Percentiles rank a stretch among this genome's conserved stretches.
Conservation (phyloP, 2,329 filamentous ascomycete genomes). For the Leptosphaerulina australis region DNA sequence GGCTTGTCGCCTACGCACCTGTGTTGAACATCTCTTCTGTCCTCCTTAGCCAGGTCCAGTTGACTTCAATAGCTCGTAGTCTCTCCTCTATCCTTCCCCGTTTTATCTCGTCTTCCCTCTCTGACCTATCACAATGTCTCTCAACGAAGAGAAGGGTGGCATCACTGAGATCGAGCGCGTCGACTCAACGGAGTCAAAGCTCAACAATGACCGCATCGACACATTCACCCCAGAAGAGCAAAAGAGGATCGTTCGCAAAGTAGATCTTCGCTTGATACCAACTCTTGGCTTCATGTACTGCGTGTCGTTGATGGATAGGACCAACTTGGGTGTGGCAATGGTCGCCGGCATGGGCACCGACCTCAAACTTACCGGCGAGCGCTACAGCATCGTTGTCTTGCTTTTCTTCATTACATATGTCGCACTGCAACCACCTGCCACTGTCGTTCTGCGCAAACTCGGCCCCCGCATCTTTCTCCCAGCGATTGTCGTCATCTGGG, state of each 20-base stretch:
- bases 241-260: constrained; percentile 33
- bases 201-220: constrained; percentile 26
- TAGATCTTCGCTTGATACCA: constrained; percentile 50
- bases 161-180: constrained; percentile 25
- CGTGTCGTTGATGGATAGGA: constrained; percentile 48
- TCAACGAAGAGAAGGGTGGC: constrained; percentile 30
- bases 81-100: neutral
- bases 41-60: constrained; percentile 14
- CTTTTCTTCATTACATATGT: constrained; percentile 38
- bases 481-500: constrained; percentile 31
- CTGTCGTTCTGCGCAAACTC: constrained; percentile 31
- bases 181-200: constrained; percentile 19
- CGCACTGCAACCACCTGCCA: constrained; percentile 32
- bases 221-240: constrained; percentile 31
- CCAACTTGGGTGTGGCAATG: constrained; percentile 48
- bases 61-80: constrained; percentile 3
- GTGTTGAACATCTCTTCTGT: constrained; percentile 17
- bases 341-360: constrained; percentile 40
- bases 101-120: neutral
- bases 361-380: constrained; percentile 36
- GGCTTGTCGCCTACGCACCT: constrained; percentile 12
- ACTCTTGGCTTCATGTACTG: constrained; percentile 50
- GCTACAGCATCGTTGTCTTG: constrained; percentile 31
- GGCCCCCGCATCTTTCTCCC: constrained; percentile 32
- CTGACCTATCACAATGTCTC: constrained; percentile 15